A percentile compares a stretch with the other conserved stretches of the same genome.
Evolutionary conservation across 352 stramenopile genomes (phyloP).

Genomic region (Phytophthora pseudosyringae): DNA sequence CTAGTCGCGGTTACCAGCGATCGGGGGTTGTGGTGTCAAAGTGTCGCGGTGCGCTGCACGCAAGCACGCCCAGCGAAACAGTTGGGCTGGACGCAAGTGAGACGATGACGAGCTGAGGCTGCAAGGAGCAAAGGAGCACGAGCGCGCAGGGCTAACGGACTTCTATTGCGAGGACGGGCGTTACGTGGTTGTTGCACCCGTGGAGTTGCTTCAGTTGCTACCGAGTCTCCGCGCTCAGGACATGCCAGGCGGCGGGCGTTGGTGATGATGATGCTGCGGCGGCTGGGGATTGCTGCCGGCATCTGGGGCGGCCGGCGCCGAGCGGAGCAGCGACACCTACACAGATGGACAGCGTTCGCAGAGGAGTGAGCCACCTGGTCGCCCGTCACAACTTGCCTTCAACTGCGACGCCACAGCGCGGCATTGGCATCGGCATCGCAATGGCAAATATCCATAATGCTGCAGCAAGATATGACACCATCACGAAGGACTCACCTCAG

Average conservation of each 20-base stretch:
- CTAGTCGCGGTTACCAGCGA: slow-evolving; percentile 1
- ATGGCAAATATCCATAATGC: background rate
- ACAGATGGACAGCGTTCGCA: slow-evolving; percentile 34
- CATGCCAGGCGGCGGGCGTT: slow-evolving; percentile 63
- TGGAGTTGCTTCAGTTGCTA: slow-evolving; percentile 27
- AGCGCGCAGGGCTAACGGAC: slow-evolving; percentile 12
- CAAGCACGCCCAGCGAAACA: slow-evolving; percentile 10
- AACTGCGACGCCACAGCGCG: slow-evolving; percentile 16
- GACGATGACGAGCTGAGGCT: background rate
- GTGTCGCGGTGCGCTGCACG: background rate
- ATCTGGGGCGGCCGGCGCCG: slow-evolving; percentile 15
- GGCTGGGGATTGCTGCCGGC: slow-evolving; percentile 24
- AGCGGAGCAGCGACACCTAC: slow-evolving; percentile 49
- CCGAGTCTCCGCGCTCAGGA: slow-evolving; percentile 32
- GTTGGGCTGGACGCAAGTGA: slow-evolving; percentile 9
- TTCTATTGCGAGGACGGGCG: slow-evolving; percentile 42
- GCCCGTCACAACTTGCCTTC: slow-evolving; percentile 25
- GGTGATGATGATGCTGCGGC: slow-evolving; percentile 38
- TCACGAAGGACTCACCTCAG: slow-evolving; percentile 58
- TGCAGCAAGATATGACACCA: slow-evolving; percentile 4
- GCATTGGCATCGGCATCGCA: background rate
- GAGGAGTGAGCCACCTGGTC: slow-evolving; percentile 29
- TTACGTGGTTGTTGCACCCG: slow-evolving; percentile 25
- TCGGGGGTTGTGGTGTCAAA: slow-evolving; percentile 12
- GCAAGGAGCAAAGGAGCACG: background rate